Evolutionary conservation across 1,284 basidiomycete genomes (phyloP), one percentile per base, ranked within the genome.

Genomic region (Puccinia brachypodii): DNA sequence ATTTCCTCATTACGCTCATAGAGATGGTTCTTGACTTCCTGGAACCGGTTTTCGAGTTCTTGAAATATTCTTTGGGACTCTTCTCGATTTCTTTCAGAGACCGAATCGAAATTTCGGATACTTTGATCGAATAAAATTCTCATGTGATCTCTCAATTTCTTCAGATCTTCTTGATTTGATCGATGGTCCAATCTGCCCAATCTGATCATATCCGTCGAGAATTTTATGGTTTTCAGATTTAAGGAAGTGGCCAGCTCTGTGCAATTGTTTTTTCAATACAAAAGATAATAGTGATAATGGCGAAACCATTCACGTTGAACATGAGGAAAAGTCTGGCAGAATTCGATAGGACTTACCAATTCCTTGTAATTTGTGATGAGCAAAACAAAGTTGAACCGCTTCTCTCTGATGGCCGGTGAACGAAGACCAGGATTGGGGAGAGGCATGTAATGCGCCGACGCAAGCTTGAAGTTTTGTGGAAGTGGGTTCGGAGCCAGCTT

Each of bases 401-500:
- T 81, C 69, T 60, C 78, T 81, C 28, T 72, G 71, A 40, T 81
- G 56, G 8, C 78, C 78, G 8, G 78, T 71, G 40, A 71, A 81
- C 6, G 69, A 81, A 19, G 78, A 81, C 78, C 78, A 81, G 72
- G 78, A 40, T 53, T 81, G 78, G 14, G 78, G 78, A 36, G 78
- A 81, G 22, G 69, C 38, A 38, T 81, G 78, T 3, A 81, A 47
- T 31, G 78, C 78, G 50, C 56, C 69, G 28, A 81, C 56, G 60
- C 78, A 81, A 44, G 78, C 36, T 60, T 73, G 66, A 6, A 66
- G 58, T 33, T 40, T n/a, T 44, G 36, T 0, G 4, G 58, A 64
- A 11, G 78, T 38, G 28, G 56, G 42, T 1, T 62, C 56, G 36
- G 66, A 40, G 28, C 42, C 47, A 16, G 22, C 69, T 79, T 47